Percentiles rank a stretch among this genome's conserved stretches.
Evolutionary conservation across 495 filamentous ascomycete genomes (phyloP).

Genomic region (Entonaema liquescens): DNA sequence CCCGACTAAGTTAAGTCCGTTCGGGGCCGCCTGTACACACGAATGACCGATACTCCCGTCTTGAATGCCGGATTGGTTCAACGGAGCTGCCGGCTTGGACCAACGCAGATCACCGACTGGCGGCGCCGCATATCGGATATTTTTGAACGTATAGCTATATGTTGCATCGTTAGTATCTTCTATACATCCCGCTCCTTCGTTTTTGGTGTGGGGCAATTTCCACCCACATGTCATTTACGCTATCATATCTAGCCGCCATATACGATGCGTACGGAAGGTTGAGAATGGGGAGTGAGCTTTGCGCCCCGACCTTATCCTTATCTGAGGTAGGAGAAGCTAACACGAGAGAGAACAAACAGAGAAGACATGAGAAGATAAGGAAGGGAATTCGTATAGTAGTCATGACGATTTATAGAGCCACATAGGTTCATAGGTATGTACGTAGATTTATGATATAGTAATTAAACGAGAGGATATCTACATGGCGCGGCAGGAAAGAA

Average conservation of each 20-base stretch:
- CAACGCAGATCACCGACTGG: neutral
- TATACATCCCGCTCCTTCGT: neutral
- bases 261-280: neutral
- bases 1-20: neutral
- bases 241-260: neutral
- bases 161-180: neutral
- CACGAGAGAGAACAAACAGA: neutral
- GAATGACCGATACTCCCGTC: neutral
- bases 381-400: neutral
- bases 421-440: neutral
- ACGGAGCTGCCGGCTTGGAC: neutral
- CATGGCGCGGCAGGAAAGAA: neutral
- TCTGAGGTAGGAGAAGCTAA: neutral
- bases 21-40: neutral
- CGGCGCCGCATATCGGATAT: neutral
- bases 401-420: neutral
- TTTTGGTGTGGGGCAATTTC: neutral
- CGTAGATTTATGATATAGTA: neutral
- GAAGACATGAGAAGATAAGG: neutral
- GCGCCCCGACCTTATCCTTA: neutral
- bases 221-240: neutral
- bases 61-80: neutral
- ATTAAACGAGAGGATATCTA: neutral
- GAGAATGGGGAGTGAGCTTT: neutral
- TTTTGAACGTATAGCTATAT: neutral